Percentiles rank a stretch among this genome's conserved stretches.
Conservation (phyloP, 176 grass and related monocot species). For the Oryza punctata region DNA sequence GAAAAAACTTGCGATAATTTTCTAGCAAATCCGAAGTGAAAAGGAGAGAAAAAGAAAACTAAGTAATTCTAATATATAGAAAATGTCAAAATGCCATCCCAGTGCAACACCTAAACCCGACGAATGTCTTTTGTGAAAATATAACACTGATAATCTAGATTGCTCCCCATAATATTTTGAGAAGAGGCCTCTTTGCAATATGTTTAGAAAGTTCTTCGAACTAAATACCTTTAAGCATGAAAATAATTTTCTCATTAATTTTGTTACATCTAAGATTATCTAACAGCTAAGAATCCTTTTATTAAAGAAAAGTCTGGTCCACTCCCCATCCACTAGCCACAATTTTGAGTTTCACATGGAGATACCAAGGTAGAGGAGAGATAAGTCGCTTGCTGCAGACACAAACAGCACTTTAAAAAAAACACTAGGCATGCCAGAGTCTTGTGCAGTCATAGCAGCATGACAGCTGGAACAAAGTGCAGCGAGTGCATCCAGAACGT, state of each 20-base stretch:
- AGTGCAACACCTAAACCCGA: neutral
- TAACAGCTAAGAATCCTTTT: neutral
- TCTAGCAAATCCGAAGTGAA: no score
- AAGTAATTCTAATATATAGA: slow-evolving; percentile 6
- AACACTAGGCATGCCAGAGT: slow-evolving; percentile 58
- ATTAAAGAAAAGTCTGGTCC: slow-evolving; percentile 16
- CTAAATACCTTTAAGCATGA: neutral
- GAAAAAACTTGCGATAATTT: no score
- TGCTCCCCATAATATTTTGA: neutral
- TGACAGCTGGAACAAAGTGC: slow-evolving; percentile 84
- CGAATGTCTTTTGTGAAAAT: neutral
- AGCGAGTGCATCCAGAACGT: slow-evolving; percentile 79
- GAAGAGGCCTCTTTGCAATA: neutral
- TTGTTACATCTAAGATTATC: neutral
- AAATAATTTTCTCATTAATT: neutral
- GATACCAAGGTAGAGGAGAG: slow-evolving; percentile 42
- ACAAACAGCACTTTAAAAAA: slow-evolving; percentile 69
- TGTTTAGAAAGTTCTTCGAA: neutral
- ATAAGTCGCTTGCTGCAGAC: slow-evolving; percentile 94
- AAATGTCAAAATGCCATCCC: neutral
- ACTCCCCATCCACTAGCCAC: slow-evolving; percentile 16
- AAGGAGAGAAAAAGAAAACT: slow-evolving; percentile 6
- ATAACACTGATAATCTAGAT: slow-evolving; percentile 8
- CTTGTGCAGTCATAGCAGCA: slow-evolving; percentile 65
- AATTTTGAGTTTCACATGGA: slow-evolving; percentile 29